A percentile compares a stretch with the other conserved stretches of the same genome.
Evolutionary conservation across 148 eudicot species (phyloP).

Genomic region (Rhododendron griersonianum): DNA sequence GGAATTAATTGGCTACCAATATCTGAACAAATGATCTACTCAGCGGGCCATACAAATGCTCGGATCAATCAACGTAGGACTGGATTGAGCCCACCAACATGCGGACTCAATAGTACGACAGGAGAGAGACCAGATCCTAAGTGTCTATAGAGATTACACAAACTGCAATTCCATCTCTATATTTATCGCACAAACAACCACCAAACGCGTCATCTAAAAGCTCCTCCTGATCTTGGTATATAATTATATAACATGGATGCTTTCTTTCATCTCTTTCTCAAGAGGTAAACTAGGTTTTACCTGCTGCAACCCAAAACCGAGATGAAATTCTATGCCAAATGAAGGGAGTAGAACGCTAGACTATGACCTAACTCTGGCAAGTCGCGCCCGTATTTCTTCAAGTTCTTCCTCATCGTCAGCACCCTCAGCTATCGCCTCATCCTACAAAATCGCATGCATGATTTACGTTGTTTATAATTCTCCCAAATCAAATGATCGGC

Average conservation of each 20-base stretch:
- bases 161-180: background rate
- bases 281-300: background rate
- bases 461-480: background rate
- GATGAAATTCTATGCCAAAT: background rate
- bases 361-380: slow-evolving; percentile 84
- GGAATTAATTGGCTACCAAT: background rate
- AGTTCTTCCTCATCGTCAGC: slow-evolving; percentile 88
- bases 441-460: slow-evolving; percentile 32
- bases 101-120: background rate
- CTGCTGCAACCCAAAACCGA: background rate
- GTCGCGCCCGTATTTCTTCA: slow-evolving; percentile 87
- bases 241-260: background rate
- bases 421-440: slow-evolving; percentile 65
- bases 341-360: background rate
- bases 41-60: background rate
- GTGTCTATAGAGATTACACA: background rate
- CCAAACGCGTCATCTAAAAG: background rate
- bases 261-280: background rate
- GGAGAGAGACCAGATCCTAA: background rate
- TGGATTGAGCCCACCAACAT: background rate
- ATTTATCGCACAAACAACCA: slow-evolving; percentile 4
- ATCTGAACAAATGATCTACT: background rate
- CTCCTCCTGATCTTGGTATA: background rate
- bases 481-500: background rate
- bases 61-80: background rate